Percentiles rank a stretch among this genome's conserved stretches.
Evolutionary conservation across 148 eudicot genomes (phyloP).

Genomic region (Diospyros lotus): DNA sequence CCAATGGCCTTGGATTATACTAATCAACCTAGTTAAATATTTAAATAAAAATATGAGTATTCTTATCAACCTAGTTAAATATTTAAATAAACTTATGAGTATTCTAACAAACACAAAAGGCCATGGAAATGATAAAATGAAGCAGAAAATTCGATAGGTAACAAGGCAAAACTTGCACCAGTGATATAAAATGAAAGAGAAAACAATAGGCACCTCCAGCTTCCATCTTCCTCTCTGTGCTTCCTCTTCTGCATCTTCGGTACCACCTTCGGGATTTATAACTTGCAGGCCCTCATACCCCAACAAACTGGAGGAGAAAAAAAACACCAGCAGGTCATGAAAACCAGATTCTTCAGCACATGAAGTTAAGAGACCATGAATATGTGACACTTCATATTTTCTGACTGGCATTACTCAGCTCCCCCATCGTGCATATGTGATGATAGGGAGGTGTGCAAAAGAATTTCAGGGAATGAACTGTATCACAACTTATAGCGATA

Average conservation of each 20-base stretch:
- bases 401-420: neutral
- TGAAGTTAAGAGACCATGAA: neutral
- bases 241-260: constrained; percentile 90
- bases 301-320: constrained; percentile 36
- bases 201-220: constrained; percentile 53
- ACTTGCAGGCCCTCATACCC: constrained; percentile 91
- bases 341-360: constrained; percentile 5
- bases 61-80: neutral
- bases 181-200: neutral
- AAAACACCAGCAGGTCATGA: neutral
- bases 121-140: neutral
- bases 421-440: neutral
- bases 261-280: constrained; percentile 93
- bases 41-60: neutral
- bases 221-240: constrained; percentile 94
- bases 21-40: neutral
- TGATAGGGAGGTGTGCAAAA: neutral
- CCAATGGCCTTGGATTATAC: neutral
- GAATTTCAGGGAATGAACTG: too few relatives aligned
- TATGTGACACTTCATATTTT: too few relatives aligned
- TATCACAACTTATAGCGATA: too few relatives aligned
- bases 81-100: neutral
- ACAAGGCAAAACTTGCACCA: neutral
- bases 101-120: neutral
- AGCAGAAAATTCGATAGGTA: constrained; percentile 1